phyloP scores from a whole-genome alignment of 1,139 yeast genomes.

The Insectozyma bohioensis region DNA sequence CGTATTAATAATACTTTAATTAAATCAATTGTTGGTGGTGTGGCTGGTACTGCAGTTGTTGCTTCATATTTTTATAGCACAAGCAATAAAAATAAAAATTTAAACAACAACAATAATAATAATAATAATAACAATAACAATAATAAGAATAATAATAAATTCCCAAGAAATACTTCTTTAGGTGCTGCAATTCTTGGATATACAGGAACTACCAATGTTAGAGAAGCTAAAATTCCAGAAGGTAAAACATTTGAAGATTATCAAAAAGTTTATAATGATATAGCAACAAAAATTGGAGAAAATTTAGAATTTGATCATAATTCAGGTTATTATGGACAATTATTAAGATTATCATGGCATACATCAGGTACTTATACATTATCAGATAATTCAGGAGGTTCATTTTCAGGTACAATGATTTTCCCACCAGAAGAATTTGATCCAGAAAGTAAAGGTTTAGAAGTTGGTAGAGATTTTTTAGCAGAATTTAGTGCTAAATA shows the following conservation, averaged over 20 bases:
- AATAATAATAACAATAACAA: constrained; percentile 15
- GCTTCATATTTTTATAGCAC: constrained; percentile 19
- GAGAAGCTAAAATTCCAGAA: constrained; percentile 24
- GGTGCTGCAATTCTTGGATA: too few relatives aligned
- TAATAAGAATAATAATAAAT: constrained; percentile 11
- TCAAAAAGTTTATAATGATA: constrained; percentile 77
- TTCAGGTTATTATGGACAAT: constrained; percentile 62
- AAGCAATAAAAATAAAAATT: constrained; percentile 14
- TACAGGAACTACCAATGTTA: constrained; percentile 21
- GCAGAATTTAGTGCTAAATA: constrained; percentile 56
- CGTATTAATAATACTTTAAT: not conserved
- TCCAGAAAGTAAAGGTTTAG: constrained; percentile 75
- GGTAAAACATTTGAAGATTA: constrained; percentile 52
- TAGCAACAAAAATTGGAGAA: constrained; percentile 70
- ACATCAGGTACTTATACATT: constrained; percentile 67
- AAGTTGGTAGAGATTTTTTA: constrained; percentile 64
- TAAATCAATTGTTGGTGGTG: constrained; percentile 16
- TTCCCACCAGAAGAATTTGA: constrained; percentile 63
- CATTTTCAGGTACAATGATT: constrained; percentile 83
- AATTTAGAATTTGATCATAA: constrained; percentile 77
- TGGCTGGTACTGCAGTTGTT: constrained; percentile 23
- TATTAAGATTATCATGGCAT: constrained; percentile 78
- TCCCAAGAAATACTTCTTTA: constrained; percentile 15
- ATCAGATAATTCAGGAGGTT: constrained; percentile 66
- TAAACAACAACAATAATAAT: constrained; percentile 10